These are phyloP conservation scores for Starmerella vitae DNA, from an alignment of 805 yeast species.

Conservation along the genomic window DNA sequence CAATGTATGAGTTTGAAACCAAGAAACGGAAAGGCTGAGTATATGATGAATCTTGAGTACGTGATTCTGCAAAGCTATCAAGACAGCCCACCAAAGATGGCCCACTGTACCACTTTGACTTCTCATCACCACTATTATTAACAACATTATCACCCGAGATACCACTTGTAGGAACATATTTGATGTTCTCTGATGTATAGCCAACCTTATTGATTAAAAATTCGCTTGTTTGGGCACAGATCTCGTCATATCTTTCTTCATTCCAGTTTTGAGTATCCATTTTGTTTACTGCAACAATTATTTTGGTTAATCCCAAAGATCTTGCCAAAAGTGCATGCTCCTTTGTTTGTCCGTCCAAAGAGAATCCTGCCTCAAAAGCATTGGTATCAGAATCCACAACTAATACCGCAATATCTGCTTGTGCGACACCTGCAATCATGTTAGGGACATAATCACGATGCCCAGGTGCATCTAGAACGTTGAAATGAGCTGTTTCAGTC, in stretches of 20 bases:
- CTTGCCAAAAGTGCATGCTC: conserved; percentile 63
- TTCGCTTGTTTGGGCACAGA: conserved; percentile 36
- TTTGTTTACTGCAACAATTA: conserved; percentile 57
- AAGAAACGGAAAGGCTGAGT: conserved; percentile 38
- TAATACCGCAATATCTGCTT: conserved; percentile 61
- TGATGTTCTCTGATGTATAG: conserved; percentile 30
- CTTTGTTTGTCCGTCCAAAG: conserved; percentile 58
- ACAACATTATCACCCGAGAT: conserved; percentile 54
- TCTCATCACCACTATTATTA: conserved; percentile 26
- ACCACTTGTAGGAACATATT: conserved; percentile 59
- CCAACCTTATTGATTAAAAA: conserved; percentile 43
- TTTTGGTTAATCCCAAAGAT: conserved; percentile 47
- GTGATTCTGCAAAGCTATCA: conserved; percentile 21
- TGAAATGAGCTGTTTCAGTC: conserved; percentile 40
- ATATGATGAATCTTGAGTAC: conserved; percentile 6
- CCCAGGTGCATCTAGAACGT: conserved; percentile 77
- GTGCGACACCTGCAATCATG: conserved; percentile 71
- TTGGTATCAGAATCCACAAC: conserved; percentile 54
- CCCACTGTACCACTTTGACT: conserved; percentile 35
- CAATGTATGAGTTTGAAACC: conserved; percentile 47
- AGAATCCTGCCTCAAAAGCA: conserved; percentile 60
- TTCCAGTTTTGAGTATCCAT: conserved; percentile 53
- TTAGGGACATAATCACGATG: conserved; percentile 74
- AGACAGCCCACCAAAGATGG: conserved; percentile 32
- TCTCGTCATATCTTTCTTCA: conserved; percentile 38